These are phyloP conservation scores for Stylonectria norvegica DNA, from an alignment of 2,329 filamentous ascomycete genomes.

Conservation along the genomic window DNA sequence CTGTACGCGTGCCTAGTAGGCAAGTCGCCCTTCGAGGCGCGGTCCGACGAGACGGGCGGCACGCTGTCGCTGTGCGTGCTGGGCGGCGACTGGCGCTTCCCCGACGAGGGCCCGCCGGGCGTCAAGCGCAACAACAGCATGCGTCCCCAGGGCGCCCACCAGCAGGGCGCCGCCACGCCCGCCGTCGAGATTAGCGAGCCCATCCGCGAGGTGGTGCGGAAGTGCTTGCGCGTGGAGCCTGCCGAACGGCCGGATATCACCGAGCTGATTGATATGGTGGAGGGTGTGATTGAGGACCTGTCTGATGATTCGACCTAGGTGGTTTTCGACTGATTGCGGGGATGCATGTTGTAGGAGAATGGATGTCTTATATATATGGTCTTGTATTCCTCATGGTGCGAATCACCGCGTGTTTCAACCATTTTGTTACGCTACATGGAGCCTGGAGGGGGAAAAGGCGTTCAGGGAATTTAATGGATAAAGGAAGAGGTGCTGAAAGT, in stretches of 20 bases:
- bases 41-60: conserved; percentile 93
- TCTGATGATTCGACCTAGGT: conserved; percentile 47
- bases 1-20: conserved; percentile 94
- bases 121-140: conserved; percentile 44
- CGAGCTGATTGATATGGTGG: conserved; percentile 76
- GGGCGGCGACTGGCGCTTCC: conserved; percentile 94
- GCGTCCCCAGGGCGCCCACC: conserved; percentile 29
- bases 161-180: conserved; percentile 23
- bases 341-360: conserved; percentile 10
- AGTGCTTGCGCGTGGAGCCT: conserved; percentile 83
- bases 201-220: conserved; percentile 83
- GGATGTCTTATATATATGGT: too few relatives aligned
- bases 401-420: too few relatives aligned
- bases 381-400: too few relatives aligned
- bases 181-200: conserved; percentile 67
- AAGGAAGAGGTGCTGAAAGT: conserved; percentile 14
- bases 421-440: too few relatives aligned
- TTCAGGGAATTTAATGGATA: conserved; percentile 24
- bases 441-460: conserved; percentile 20
- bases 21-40: conserved; percentile 94
- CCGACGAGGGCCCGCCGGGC: conserved; percentile 71
- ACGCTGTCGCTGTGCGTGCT: conserved; percentile 89
- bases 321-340: conserved; percentile 1
- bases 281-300: conserved; percentile 64
- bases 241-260: conserved; percentile 83